Evolutionary conservation across 768 basidiomycete species (phyloP).

Genomic region (Pulveroboletus sp.): DNA sequence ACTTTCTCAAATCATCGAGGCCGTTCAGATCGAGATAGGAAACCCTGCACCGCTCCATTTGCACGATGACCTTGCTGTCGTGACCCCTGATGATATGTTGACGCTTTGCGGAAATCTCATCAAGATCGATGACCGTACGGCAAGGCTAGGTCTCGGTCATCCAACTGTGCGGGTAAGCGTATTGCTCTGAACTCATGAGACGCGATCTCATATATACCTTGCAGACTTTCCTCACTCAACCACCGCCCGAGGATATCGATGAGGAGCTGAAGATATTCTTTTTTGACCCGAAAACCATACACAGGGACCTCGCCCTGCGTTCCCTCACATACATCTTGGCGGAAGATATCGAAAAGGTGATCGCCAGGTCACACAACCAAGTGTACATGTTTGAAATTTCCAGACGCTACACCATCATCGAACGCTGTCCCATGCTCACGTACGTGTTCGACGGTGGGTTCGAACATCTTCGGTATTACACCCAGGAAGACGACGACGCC

Average conservation of each 20-base stretch:
- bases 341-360: slow-evolving; percentile 23
- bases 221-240: slow-evolving; percentile 25
- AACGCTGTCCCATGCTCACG: slow-evolving; percentile 25
- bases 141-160: slow-evolving; percentile 21
- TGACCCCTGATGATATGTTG: slow-evolving; percentile 24
- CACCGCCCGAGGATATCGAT: slow-evolving; percentile 13
- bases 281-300: slow-evolving; percentile 19
- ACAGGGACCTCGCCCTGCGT: slow-evolving; percentile 28
- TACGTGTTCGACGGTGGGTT: slow-evolving; percentile 29
- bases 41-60: slow-evolving; percentile 17
- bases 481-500: slow-evolving; percentile 25
- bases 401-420: slow-evolving; percentile 23
- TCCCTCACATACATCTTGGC: slow-evolving; percentile 28
- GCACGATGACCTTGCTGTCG: slow-evolving; percentile 26
- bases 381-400: slow-evolving; percentile 27
- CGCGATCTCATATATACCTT: background rate
- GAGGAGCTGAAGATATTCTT: slow-evolving; percentile 14
- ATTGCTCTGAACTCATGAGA: background rate
- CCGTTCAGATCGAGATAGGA: slow-evolving; percentile 28
- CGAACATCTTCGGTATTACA: slow-evolving; percentile 25
- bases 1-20: slow-evolving; percentile 27
- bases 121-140: slow-evolving; percentile 23
- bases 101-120: slow-evolving; percentile 25
- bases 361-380: slow-evolving; percentile 20
- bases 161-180: slow-evolving; percentile 21